phyloP scores from a whole-genome alignment of 768 basidiomycete species.

The Mycena rebaudengoi region DNA sequence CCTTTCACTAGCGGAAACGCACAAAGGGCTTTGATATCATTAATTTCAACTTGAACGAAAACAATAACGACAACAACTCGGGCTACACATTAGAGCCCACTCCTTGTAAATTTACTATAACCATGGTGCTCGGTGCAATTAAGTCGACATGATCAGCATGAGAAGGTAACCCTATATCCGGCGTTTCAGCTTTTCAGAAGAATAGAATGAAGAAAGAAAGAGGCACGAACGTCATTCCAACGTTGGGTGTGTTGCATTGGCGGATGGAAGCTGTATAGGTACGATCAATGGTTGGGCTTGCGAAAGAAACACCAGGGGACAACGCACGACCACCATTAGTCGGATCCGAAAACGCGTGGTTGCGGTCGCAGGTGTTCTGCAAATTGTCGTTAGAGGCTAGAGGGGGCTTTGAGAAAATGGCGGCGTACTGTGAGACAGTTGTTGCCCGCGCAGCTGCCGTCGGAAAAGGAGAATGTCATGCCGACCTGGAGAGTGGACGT shows the following conservation, averaged over 20 bases:
- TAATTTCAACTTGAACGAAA: neutral
- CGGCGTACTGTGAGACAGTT: neutral
- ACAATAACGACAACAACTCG: neutral
- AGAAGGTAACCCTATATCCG: neutral
- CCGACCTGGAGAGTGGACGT: neutral
- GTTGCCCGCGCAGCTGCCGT: neutral
- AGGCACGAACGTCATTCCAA: neutral
- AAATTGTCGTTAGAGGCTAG: neutral
- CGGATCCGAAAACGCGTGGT: neutral
- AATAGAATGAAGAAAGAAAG: neutral
- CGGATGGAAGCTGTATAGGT: neutral
- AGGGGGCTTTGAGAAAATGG: neutral
- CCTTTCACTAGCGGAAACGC: neutral
- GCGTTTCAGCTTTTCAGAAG: neutral
- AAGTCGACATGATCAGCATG: neutral
- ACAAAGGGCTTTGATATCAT: neutral
- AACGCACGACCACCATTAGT: neutral
- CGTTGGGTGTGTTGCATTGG: neutral
- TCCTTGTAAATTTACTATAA: neutral
- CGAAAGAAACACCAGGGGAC: neutral
- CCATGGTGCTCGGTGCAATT: neutral
- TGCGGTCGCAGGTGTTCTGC: neutral
- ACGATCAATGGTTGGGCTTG: neutral
- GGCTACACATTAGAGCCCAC: neutral
- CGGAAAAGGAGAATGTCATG: neutral